Conservation (phyloP, 805 yeast species). For the Isabelozyma gotoi region DNA sequence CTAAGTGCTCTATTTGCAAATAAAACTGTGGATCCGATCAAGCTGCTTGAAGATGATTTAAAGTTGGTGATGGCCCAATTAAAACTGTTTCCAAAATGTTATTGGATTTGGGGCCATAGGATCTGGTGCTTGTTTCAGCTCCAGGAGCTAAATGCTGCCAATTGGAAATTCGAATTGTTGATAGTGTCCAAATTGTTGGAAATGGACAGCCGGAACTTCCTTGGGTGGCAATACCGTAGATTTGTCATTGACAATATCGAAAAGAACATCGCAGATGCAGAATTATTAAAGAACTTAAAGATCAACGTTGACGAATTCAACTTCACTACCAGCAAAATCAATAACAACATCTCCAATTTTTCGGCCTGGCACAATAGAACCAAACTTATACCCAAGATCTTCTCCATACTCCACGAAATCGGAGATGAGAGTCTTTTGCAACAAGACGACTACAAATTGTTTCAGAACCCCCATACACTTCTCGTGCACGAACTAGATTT, state of each 20-base stretch:
- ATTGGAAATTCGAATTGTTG: conserved; percentile 71
- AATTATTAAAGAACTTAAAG: conserved; percentile 14
- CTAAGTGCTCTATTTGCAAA: conserved; percentile 32
- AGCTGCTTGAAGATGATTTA: conserved; percentile 55
- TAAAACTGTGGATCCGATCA: conserved; percentile 7
- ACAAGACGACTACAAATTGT: conserved; percentile 17
- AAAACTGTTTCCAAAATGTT: conserved; percentile 77
- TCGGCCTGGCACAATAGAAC: conserved; percentile 96
- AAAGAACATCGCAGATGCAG: conserved; percentile 7
- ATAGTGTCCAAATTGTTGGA: conserved; percentile 68
- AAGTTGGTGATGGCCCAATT: conserved; percentile 57
- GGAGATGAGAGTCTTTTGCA: conserved; percentile 3
- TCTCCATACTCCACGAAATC: conserved; percentile 16
- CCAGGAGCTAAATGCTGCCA: conserved; percentile 47
- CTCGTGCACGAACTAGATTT: conserved; percentile 61
- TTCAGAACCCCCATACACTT: conserved; percentile 31
- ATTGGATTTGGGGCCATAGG: conserved; percentile 97
- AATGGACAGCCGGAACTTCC: conserved; percentile 81
- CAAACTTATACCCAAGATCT: conserved; percentile 58
- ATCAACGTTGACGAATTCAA: conserved; percentile 56
- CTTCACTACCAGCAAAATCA: conserved; percentile 77
- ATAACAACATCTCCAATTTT: conserved; percentile 83
- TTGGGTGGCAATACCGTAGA: conserved; percentile 95
- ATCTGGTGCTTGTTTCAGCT: conserved; percentile 64
- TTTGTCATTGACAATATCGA: conserved; percentile 52